A percentile compares a stretch with the other conserved stretches of the same genome.
These are phyloP conservation scores for Vigna radiata DNA, from an alignment of 306 rosid genomes.

Conservation along the genomic window DNA sequence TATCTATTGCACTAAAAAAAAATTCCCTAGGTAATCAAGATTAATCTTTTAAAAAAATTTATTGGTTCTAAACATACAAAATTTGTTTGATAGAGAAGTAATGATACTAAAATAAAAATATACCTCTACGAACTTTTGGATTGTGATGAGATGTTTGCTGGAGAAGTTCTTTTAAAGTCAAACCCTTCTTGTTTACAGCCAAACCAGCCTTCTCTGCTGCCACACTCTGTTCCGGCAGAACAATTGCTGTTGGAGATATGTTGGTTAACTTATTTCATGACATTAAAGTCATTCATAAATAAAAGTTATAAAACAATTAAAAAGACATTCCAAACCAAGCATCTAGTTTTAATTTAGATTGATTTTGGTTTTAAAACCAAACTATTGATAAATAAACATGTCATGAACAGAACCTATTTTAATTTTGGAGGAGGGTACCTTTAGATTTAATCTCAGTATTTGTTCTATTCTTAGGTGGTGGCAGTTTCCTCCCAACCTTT, in stretches of 20 bases:
- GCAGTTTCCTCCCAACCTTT: slow-evolving; percentile 85
- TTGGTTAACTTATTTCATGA: slow-evolving; percentile 24
- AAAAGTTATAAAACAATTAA: slow-evolving; percentile 1
- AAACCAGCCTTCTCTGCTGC: slow-evolving; percentile 85
- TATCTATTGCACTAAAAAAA: background rate
- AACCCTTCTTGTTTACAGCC: slow-evolving; percentile 88
- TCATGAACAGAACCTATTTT: slow-evolving; percentile 6
- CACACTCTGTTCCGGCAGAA: slow-evolving; percentile 91
- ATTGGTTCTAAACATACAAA: slow-evolving; percentile 11
- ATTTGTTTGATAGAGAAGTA: background rate
- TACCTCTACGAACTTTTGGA: slow-evolving; percentile 92
- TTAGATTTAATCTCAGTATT: slow-evolving; percentile 82
- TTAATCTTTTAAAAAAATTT: slow-evolving; percentile 15
- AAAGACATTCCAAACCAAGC: background rate
- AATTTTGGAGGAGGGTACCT: slow-evolving; percentile 53
- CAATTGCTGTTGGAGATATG: slow-evolving; percentile 66
- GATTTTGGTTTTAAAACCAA: background rate
- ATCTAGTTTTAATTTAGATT: background rate
- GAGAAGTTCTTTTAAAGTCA: slow-evolving; percentile 92
- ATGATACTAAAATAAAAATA: slow-evolving; percentile 11
- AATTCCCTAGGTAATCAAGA: background rate
- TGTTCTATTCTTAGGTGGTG: slow-evolving; percentile 86
- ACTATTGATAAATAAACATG: background rate
- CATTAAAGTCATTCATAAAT: slow-evolving; percentile 10
- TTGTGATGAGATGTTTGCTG: slow-evolving; percentile 88